phyloP scores from a whole-genome alignment of 805 yeast species.

The Yarrowia divulgata region DNA sequence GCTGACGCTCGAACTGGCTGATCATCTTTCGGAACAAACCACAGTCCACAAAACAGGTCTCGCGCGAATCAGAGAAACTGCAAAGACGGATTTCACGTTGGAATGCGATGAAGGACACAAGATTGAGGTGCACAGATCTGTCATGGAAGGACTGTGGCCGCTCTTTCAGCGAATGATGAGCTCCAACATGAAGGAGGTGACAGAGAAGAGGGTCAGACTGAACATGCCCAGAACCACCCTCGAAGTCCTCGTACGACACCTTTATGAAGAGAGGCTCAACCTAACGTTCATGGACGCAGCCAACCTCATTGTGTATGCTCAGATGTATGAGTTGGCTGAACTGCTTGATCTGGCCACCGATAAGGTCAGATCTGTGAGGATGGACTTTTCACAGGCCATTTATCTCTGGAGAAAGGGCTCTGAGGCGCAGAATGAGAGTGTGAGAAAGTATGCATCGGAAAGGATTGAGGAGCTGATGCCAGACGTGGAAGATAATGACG shows the following conservation, averaged over 20 bases:
- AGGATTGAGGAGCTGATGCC: not conserved
- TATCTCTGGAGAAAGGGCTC: not conserved
- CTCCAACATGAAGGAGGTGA: not conserved
- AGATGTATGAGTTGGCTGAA: not conserved
- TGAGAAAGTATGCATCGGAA: not conserved
- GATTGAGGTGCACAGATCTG: not conserved
- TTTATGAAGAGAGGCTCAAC: not conserved
- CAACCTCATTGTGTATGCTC: not conserved
- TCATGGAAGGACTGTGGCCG: not conserved
- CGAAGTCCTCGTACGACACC: not conserved
- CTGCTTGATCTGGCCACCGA: too few species aligned
- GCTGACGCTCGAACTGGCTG: too few species aligned
- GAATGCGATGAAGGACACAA: not conserved
- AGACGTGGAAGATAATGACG: not conserved
- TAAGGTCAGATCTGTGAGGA: too few species aligned
- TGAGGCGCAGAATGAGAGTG: not conserved
- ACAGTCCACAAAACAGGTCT: not conserved
- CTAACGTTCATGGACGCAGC: not conserved
- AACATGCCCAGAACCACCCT: not conserved
- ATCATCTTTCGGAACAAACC: too few species aligned
- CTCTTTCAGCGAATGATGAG: not conserved
- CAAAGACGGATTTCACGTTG: not conserved
- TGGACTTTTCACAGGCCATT: not conserved
- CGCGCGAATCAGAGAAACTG: not conserved
- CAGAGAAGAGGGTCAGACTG: not conserved